A percentile compares a stretch with the other conserved stretches of the same genome.
Evolutionary conservation across 2,329 filamentous ascomycete species (phyloP).

Genomic region (Pezicula neosporulosa): DNA sequence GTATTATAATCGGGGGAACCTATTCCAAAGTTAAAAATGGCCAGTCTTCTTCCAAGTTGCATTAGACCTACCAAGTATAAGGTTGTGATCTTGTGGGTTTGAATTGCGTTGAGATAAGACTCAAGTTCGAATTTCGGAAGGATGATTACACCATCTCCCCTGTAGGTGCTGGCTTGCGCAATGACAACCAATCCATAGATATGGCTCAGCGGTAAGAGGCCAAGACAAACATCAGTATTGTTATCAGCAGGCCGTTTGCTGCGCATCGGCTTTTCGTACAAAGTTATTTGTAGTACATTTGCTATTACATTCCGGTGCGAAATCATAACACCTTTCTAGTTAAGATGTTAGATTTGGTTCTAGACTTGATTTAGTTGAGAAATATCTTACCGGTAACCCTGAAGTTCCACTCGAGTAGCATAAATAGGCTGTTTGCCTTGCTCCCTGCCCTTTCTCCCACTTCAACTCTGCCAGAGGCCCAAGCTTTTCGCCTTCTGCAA

Average conservation of each 20-base stretch:
- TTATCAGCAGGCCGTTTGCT: conserved; percentile 11
- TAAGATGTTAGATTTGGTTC: too few species aligned
- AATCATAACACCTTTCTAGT: conserved; percentile 79
- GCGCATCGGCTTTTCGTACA: conserved; percentile 37
- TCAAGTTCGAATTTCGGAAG: conserved; percentile 73
- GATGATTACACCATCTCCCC: conserved; percentile 71
- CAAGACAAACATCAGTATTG: conserved; percentile 45
- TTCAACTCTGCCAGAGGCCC: conserved; percentile 50
- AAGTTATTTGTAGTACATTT: conserved; percentile 62
- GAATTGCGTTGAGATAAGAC: conserved; percentile 59
- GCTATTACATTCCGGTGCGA: conserved; percentile 77
- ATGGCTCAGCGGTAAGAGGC: conserved; percentile 76
- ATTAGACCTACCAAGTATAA: conserved; percentile 57
- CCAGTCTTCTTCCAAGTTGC: neutral
- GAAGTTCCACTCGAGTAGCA: conserved; percentile 81
- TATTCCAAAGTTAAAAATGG: conserved; percentile 22
- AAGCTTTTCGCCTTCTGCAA: conserved; percentile 54
- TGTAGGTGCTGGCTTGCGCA: conserved; percentile 60
- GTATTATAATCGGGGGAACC: conserved; percentile 80
- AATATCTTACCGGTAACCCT: conserved; percentile 60
- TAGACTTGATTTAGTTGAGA: neutral
- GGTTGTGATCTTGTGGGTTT: conserved; percentile 64
- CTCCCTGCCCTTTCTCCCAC: conserved; percentile 63
- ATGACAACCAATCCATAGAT: conserved; percentile 77
- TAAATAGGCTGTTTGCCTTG: conserved; percentile 68